Evolutionary conservation across 1,284 basidiomycete species (phyloP).

Genomic region (Pascua sp.): DNA sequence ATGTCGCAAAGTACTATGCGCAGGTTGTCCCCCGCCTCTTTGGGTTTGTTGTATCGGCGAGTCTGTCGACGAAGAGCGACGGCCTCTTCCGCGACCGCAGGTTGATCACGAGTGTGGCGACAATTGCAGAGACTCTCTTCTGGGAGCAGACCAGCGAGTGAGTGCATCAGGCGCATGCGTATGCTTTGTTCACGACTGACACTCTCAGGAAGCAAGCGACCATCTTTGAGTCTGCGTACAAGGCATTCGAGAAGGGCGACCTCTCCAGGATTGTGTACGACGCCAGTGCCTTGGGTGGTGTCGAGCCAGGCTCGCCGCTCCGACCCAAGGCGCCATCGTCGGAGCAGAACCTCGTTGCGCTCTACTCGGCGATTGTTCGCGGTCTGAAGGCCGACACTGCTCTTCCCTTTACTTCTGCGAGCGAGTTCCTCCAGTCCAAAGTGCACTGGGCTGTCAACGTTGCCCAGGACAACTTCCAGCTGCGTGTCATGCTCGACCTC

Average conservation of each 20-base stretch:
- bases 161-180: slow-evolving; percentile 41
- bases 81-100: slow-evolving; percentile 60
- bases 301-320: slow-evolving; percentile 3
- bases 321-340: slow-evolving; percentile 10
- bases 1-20: slow-evolving; percentile 75
- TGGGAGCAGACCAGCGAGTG: slow-evolving; percentile 64
- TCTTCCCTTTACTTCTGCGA: slow-evolving; percentile 15
- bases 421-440: slow-evolving; percentile 57
- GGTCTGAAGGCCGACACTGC: slow-evolving; percentile 56
- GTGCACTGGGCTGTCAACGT: slow-evolving; percentile 59
- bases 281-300: slow-evolving; percentile 36
- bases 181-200: not conserved
- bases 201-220: slow-evolving; percentile 54
- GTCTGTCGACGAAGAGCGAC: slow-evolving; percentile 17
- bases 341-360: slow-evolving; percentile 61
- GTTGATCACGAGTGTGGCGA: slow-evolving; percentile 62
- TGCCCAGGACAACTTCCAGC: slow-evolving; percentile 59
- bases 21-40: slow-evolving; percentile 67
- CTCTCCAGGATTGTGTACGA: slow-evolving; percentile 57
- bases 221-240: slow-evolving; percentile 57
- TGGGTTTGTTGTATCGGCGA: slow-evolving; percentile 63
- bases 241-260: slow-evolving; percentile 62
- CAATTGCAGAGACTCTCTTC: slow-evolving; percentile 65
- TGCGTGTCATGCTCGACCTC: slow-evolving; percentile 59
- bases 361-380: slow-evolving; percentile 66